Base-by-base conservation (phyloP, 2,329 filamentous ascomycete genomes). In the Trichoderma simmonsii region DNA sequence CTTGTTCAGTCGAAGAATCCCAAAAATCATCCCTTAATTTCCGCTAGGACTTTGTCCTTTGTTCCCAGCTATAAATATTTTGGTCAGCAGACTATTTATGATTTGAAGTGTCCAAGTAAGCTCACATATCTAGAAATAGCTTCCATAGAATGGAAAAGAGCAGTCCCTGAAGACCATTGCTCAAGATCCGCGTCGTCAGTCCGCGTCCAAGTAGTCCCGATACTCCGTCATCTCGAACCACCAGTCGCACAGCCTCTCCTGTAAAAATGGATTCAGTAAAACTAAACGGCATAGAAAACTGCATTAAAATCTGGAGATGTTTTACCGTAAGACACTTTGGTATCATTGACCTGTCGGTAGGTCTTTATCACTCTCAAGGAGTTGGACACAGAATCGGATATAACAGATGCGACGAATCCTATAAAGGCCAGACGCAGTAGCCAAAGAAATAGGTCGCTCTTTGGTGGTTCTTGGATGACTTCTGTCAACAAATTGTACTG, bases 81-180 rank as follows among this genome's bases (percentile, higher is more conserved):
- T 4, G 6, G 18, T 70, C 7, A 62, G 66, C 6, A 21, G 4
- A 36, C 1, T 26, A 21, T 51, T n/a, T 3, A 12, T 2, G 4
- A 30, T 2, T 26, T 28, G 6, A 14, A 24, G 3, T 21, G 7
- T 9, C n/a, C 14, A n/a, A 18, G 4, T 8, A 7, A 70, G 82
- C 84, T 79, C 51, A 86, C 84, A 85, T 61, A 57, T 86, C 84
- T 12, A 86, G 76, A 71, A 86, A 85, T 0, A 86, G 72, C 67
- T 85, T 86, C 84, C 84, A 86, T 1, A 86, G 74, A 18, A 86
- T 85, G 4, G 83, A 85, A 65, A 86, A 86, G 3, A 86, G 21
- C 4, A 86, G 75, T 0, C 84, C 83, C 66, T 86, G 84, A 2
- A 86, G 74, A 0, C 84, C 84, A 65, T 86, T 86, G 74, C 82